Base-by-base conservation (phyloP, 805 yeast genomes). In the Schizosaccharomyces lindneri region DNA sequence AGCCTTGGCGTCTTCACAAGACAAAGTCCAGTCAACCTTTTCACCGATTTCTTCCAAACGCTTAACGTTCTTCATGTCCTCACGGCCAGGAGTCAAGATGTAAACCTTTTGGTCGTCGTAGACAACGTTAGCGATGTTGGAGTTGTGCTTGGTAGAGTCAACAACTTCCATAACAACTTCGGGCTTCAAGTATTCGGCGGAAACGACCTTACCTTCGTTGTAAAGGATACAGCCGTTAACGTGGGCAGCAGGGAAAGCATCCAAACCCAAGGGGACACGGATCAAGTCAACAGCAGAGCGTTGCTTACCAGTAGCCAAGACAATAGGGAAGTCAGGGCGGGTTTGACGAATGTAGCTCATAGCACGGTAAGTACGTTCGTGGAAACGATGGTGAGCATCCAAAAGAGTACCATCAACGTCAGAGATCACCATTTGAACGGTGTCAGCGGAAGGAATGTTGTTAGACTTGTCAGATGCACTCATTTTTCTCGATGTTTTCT, bases 381-480 rank as follows among this genome's bases (percentile, higher is more conserved):
- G 55, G 55, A 59, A 43, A 48, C 41, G 43, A 41, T 59, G 61
- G 19, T 59, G 61, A 17, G 55, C 27, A 46, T 59, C 55, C 55
- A 59, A 32, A 43, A 59, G 61, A 9, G 61, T 59, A 17, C 61
- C 61, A 32, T 59, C 61, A 27, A 59, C 55, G 29, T 59, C 61
- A 21, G 61, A 59, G 19, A 31, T 43, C n/a, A 59, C 36, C 51
- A 59, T 41, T 17, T 51, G 57, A 29, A 51, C 31, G 11, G 31
- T 21, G 57, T 51, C 57, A 29, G 32, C 36, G 39, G 57, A 19
- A 29, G 57, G 57, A 17, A 51, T 17, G 32, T 51, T 51, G 57
- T 51, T 24, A 17, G 57, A 19, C 57, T 51, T 51, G 36, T 51
- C 57, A 29, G 27, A 11, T n/a, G 36, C 57, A 11, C 57, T 51